phyloP scores from a whole-genome alignment of 164 flowering plant genomes.

The Stephania japonica region DNA sequence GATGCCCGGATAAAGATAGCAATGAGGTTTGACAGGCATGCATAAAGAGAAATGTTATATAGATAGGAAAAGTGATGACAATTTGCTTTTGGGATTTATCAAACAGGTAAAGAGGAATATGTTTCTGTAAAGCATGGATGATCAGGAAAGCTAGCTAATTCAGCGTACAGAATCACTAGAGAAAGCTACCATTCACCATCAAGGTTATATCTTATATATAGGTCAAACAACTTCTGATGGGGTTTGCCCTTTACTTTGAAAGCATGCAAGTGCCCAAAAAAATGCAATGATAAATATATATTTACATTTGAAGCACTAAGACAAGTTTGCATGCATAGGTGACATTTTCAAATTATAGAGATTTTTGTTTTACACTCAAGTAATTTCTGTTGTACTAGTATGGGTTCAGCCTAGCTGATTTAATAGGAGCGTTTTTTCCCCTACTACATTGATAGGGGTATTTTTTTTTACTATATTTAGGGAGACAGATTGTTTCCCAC shows the following conservation, averaged over 20 bases:
- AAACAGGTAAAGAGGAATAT: neutral
- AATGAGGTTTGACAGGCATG: neutral
- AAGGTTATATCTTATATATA: neutral
- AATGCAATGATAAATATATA: no score
- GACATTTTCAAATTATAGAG: no score
- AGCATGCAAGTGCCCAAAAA: neutral
- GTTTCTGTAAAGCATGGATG: neutral
- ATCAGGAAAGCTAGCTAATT: neutral
- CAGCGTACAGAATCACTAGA: neutral
- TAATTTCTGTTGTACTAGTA: no score
- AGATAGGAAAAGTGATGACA: neutral
- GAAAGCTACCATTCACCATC: neutral
- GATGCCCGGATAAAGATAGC: neutral
- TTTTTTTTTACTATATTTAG: no score
- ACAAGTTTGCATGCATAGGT: no score
- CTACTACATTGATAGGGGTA: no score
- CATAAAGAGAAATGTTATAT: neutral
- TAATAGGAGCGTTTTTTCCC: no score
- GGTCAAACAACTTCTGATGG: neutral
- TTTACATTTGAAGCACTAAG: no score
- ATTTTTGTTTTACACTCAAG: no score
- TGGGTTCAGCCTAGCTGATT: no score
- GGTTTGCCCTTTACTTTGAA: neutral
- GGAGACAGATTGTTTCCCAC: no score
- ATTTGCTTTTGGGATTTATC: conserved; percentile 1